Evolutionary conservation across 768 basidiomycete genomes (phyloP), one percentile per base, ranked within the genome.

Genomic region (Tephrocybe sp.): DNA sequence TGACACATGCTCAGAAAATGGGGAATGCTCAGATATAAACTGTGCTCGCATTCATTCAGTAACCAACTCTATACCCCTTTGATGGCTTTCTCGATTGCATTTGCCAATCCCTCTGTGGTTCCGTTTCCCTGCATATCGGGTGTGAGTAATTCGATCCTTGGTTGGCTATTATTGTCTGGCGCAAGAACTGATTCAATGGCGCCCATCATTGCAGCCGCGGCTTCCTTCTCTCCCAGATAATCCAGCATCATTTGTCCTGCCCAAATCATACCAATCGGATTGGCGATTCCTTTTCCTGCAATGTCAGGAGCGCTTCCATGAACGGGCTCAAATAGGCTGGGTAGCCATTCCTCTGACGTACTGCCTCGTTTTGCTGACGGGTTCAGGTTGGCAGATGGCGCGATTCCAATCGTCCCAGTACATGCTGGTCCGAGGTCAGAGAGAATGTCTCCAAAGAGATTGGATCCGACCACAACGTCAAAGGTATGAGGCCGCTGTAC

Each of bases 281-380:
- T 82, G 1, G 80, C 76, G 31, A 80, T 73, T 0, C 74, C 75
- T 57, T 69, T 71, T 15, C 79, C 78, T 10, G 73, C 75, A 49
- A 82, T 82, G 57, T 82, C 80, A 12, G 78, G 78, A 1, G 80
- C 80, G 23, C 77, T 76, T 12, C 80, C 80, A 53, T 80, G 79
- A 10, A 80, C 75, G 5, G 80, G 77, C 55, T 80, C 78, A 52
- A 80, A 80, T 53, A 79, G 60, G 41, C 75, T 75, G 0, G 78
- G 78, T 53, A 69, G 64, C 69, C 68, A 71, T 36, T 66, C 64
- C 39, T 71, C 61, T 2, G 67, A 68, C 3, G 69, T 70, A 37
- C 68, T 62, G 10, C 54, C 58, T 6, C 64, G 61, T 45, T 57
- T 63, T 4, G 65, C 46, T 6, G 66, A 56, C 1, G 71, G 71